Evolutionary conservation across 2,329 filamentous ascomycete species (phyloP).

Genomic region (Aciculosporium take): DNA sequence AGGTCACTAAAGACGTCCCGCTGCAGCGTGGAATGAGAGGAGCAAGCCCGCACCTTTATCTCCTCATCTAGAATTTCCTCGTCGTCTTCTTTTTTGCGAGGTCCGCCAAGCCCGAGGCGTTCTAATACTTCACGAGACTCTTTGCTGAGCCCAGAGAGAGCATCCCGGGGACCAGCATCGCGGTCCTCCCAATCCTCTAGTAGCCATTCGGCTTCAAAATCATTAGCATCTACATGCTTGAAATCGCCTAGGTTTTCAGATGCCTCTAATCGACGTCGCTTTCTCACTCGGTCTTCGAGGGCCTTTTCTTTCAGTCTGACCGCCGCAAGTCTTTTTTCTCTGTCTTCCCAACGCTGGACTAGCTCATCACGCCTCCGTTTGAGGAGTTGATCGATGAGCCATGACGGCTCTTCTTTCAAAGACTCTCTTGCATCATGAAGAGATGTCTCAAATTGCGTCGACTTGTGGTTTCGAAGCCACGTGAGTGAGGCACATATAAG

Average conservation of each 20-base stretch:
- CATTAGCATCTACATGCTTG: slow-evolving; percentile 30
- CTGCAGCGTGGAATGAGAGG: slow-evolving; percentile 2
- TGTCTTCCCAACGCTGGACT: slow-evolving; percentile 50
- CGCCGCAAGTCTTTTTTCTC: slow-evolving; percentile 56
- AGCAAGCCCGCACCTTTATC: slow-evolving; percentile 41
- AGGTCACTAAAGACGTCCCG: slow-evolving; percentile 15
- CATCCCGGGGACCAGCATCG: slow-evolving; percentile 19
- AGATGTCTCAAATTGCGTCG: slow-evolving; percentile 37
- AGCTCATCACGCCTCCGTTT: slow-evolving; percentile 54
- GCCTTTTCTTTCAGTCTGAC: slow-evolving; percentile 50
- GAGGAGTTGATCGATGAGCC: slow-evolving; percentile 68
- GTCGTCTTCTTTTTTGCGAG: slow-evolving; percentile 22
- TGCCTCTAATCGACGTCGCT: slow-evolving; percentile 31
- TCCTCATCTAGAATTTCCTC: slow-evolving; percentile 43
- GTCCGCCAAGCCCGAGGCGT: slow-evolving; percentile 38
- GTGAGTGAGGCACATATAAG: slow-evolving; percentile 80
- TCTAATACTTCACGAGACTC: slow-evolving; percentile 64
- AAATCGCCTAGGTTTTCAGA: slow-evolving; percentile 7
- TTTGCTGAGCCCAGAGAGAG: slow-evolving; percentile 48
- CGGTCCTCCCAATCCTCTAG: slow-evolving; percentile 54
- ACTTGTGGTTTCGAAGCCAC: slow-evolving; percentile 79
- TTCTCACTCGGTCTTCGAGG: slow-evolving; percentile 35
- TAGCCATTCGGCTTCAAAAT: slow-evolving; percentile 59
- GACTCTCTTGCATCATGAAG: slow-evolving; percentile 29
- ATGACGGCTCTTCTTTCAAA: slow-evolving; percentile 59